Percentiles rank a stretch among this genome's conserved stretches.
These are phyloP conservation scores for Bryoerythrophyllum caledonicum DNA, from an alignment of 225 moss, liverwort and hornwort genomes.

Conservation along the genomic window DNA sequence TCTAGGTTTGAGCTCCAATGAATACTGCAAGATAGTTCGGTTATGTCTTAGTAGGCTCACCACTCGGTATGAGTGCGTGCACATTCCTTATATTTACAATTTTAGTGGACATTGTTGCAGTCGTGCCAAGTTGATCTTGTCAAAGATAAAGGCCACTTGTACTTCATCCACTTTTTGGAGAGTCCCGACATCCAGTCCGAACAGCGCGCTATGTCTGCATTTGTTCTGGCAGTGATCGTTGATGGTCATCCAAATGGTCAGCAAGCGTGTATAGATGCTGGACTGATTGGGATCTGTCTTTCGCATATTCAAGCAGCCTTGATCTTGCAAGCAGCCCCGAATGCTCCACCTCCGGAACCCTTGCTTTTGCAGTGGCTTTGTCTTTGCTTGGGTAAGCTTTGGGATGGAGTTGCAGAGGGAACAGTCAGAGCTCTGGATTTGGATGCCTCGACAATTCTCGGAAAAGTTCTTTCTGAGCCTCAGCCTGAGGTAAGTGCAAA, in stretches of 20 bases:
- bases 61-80: not conserved
- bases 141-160: conserved; percentile 89
- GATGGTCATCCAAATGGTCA: conserved; percentile 85
- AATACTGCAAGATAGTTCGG: not conserved
- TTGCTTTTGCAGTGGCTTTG: conserved; percentile 96
- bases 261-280: conserved; percentile 79
- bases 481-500: conserved; percentile 76
- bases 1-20: too few species aligned
- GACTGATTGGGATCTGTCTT: conserved; percentile 80
- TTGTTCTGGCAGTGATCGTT: conserved; percentile 92
- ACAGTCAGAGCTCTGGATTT: conserved; percentile 60
- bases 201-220: conserved; percentile 97
- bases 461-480: conserved; percentile 72
- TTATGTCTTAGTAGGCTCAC: not conserved
- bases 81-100: conserved; percentile 6
- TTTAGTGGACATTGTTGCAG: conserved; percentile 53
- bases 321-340: conserved; percentile 55
- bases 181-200: conserved; percentile 83
- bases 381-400: conserved; percentile 90
- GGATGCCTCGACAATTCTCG: conserved; percentile 65
- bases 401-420: conserved; percentile 86
- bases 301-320: conserved; percentile 65
- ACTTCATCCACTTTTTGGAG: conserved; percentile 92
- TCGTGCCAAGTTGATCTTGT: conserved; percentile 98
- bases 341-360: conserved; percentile 62